Evolutionary conservation across 2,329 filamentous ascomycete genomes (phyloP).

Genomic region (Lasiodiplodia sp.): DNA sequence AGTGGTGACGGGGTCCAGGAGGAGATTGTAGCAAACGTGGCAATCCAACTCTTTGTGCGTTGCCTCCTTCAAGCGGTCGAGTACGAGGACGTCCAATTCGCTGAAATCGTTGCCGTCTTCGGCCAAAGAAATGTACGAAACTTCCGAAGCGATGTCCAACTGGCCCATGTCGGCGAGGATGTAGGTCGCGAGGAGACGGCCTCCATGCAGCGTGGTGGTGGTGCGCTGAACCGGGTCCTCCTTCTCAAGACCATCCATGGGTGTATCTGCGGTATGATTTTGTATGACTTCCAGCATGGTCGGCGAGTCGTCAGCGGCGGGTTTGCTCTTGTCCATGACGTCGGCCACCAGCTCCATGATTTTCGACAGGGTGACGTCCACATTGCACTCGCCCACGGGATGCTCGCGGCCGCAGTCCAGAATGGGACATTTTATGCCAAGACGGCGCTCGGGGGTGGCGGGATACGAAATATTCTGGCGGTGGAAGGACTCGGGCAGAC

Average conservation of each 20-base stretch:
- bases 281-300: constrained; percentile 50
- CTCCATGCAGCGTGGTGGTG: constrained; percentile 60
- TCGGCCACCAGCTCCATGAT: constrained; percentile 65
- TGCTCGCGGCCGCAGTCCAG: constrained; percentile 72
- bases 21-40: constrained; percentile 83
- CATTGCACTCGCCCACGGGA: constrained; percentile 75
- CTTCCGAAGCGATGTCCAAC: constrained; percentile 64
- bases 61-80: constrained; percentile 67
- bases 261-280: constrained; percentile 38
- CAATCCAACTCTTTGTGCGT: constrained; percentile 80
- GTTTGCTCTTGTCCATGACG: constrained; percentile 56
- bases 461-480: constrained; percentile 81
- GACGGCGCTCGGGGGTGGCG: constrained; percentile 67
- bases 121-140: constrained; percentile 56
- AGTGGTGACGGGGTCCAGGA: constrained; percentile 83
- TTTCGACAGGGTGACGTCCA: constrained; percentile 79
- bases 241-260: constrained; percentile 49
- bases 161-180: constrained; percentile 68
- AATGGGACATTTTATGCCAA: constrained; percentile 79
- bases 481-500: constrained; percentile 71
- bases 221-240: constrained; percentile 42
- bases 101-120: constrained; percentile 47
- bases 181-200: constrained; percentile 71
- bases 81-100: constrained; percentile 56
- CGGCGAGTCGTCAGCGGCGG: constrained; percentile 42